These are phyloP conservation scores for Elaeis guineensis DNA, from an alignment of 176 grass and related monocot species.

Conservation along the genomic window DNA sequence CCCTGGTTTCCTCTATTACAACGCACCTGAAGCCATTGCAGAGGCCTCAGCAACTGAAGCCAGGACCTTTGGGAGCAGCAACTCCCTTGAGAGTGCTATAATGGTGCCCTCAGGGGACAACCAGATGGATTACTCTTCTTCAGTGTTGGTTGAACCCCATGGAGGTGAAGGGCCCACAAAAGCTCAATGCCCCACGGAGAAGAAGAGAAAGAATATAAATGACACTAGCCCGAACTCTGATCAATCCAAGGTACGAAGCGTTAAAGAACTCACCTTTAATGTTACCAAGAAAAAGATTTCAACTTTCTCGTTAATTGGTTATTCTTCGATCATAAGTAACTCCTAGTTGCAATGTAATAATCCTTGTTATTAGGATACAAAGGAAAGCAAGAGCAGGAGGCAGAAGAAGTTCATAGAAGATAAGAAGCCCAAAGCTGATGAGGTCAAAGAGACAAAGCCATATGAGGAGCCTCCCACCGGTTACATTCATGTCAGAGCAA, in stretches of 20 bases:
- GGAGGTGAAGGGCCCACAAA: neutral
- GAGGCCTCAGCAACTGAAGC: neutral
- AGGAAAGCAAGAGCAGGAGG: conserved; percentile 19
- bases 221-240: conserved; percentile 26
- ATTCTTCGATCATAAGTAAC: too few relatives aligned
- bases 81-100: conserved; percentile 7
- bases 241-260: conserved; percentile 12
- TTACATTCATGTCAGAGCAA: conserved; percentile 36
- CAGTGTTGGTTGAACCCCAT: conserved; percentile 2
- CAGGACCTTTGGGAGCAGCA: neutral
- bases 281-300: too few relatives aligned
- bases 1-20: conserved; percentile 1
- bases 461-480: conserved; percentile 9
- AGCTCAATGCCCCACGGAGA: neutral
- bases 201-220: conserved; percentile 17
- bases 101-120: neutral
- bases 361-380: conserved; percentile 15
- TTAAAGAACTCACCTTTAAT: too few relatives aligned
- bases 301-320: too few relatives aligned
- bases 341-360: neutral
- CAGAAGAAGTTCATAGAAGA: conserved; percentile 31
- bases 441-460: conserved; percentile 7
- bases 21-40: conserved; percentile 13
- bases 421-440: neutral
- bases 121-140: neutral